Base-by-base conservation (phyloP, 2,329 filamentous ascomycete species). In the Xylaria sp. region DNA sequence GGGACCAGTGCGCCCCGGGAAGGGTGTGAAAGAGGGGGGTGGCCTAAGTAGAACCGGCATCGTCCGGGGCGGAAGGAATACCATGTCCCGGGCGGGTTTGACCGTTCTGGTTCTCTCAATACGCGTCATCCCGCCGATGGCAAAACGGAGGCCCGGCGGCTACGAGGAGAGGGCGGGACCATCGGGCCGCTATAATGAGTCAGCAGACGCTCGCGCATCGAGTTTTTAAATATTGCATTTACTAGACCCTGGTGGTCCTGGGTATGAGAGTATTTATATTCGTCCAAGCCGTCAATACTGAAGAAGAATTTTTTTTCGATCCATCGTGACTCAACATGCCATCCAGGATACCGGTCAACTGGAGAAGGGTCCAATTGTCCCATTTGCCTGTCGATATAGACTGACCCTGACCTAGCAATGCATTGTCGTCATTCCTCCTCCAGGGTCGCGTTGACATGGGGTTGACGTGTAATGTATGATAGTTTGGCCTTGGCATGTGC, bases 251-350 rank as follows among this genome's bases (percentile, higher is more conserved):
- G 41, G 5, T 56, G 39, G 13, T 63, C 34, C n/a, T 60, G n/a
- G 13, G 59, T 34, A 37, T 54, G 12, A 1, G 48, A 25, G 9
- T 13, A 50, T 15, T 60, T 32, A 60, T 60, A 69, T 41, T 71
- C 69, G 23, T n/a, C n/a, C n/a, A n/a, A n/a, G n/a, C n/a, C n/a
- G n/a, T 69, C 69, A 7, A 71, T 71, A 10, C 57, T n/a, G 44
- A 71, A 61, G 23, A 46, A 69, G 15, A 65, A 68, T n/a, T 20
- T 57, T 20, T 57, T 4, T 37, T 48, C 2, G 64, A 41, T 13
- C 23, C 13, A 20, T 18, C 3, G 15, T 54, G 55, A n/a, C 18
- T 9, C n/a, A 63, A 37, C 12, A 58, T 18, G 0, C 2, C 3
- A 2, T 18, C 12, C 15, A 60, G 34, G n/a, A 59, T 59, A 1